Evolutionary conservation across 768 basidiomycete genomes (phyloP), one percentile per base, ranked within the genome.

Genomic region (Goffeauzyma gilvescens): DNA sequence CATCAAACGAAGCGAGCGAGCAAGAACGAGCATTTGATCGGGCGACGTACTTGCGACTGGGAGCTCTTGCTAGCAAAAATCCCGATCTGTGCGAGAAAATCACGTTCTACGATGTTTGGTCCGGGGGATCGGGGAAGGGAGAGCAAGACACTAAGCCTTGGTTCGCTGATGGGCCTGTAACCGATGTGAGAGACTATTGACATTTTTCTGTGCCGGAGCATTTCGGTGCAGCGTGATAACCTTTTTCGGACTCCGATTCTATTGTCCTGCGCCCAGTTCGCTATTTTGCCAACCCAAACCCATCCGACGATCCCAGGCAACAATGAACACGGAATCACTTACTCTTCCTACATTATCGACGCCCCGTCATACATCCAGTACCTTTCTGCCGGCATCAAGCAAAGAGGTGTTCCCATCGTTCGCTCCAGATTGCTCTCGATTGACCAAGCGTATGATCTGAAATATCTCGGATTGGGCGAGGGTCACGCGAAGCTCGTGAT

Each of bases 321-420:
- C n/a, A n/a, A n/a, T n/a, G n/a, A n/a, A n/a, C 48, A 53, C 26
- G 75, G 72, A 15, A 59, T 70, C 27, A 59, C 54, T 12, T 76
- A 67, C 52, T 59, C 63, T 36, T 71, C 73, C 0, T 63, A 70
- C 50, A 69, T 70, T 26, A 57, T 73, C 30, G 68, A 74, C 49
- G 73, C 74, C 0, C 65, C 68, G 13, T 49, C 58, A 23, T 77
- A 76, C 57, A 62, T 72, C 22, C 66, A 64, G 2, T 70, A 72
- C 68, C 60, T 78, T 10, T 66, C 67, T 42, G 50, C 58, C 15
- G 58, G 69, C 45, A 53, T 73, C 26, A 45, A 52, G 12, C 49
- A 55, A 17, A 63, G 60, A 7, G 69, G 69, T 10, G 71, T 72
- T 26, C 58, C 57, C 9, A 69, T 77, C 57, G 55, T 68, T 32